These are phyloP conservation scores for Malus sieversii DNA, from an alignment of 306 rosid genomes.

Conservation along the genomic window DNA sequence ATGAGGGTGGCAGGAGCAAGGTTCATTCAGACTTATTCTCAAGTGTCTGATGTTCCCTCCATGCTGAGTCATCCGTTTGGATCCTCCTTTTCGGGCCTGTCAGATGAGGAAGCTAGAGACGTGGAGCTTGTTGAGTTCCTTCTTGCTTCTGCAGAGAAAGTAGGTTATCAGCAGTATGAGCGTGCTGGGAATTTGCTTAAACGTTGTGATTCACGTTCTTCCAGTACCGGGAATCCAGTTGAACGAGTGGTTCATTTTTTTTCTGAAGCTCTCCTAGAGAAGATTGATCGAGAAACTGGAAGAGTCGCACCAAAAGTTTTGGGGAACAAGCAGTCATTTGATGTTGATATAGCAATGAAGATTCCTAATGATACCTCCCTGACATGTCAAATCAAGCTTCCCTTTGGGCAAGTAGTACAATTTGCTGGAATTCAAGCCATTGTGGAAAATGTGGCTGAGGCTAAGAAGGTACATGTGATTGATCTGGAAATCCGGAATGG, in stretches of 20 bases:
- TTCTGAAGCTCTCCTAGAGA: constrained; percentile 46
- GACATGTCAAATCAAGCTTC: constrained; percentile 22
- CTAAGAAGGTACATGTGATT: constrained; percentile 33
- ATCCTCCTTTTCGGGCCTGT: constrained; percentile 31
- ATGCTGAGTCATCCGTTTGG: constrained; percentile 39
- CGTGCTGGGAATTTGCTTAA: constrained; percentile 35
- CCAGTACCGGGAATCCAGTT: constrained; percentile 38
- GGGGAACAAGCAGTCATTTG: constrained; percentile 6
- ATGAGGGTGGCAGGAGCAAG: constrained; percentile 56
- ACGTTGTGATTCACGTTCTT: constrained; percentile 26
- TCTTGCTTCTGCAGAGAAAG: constrained; percentile 59
- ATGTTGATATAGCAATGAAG: constrained; percentile 27
- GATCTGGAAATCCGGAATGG: constrained; percentile 27
- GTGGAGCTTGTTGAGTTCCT: constrained; percentile 52
- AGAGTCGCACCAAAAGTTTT: constrained; percentile 14
- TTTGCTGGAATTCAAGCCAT: constrained; percentile 36
- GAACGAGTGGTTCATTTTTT: constrained; percentile 45
- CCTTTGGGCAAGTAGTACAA: constrained; percentile 17
- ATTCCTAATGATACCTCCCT: constrained; percentile 3
- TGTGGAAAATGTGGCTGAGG: constrained; percentile 18
- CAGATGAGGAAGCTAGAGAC: constrained; percentile 40
- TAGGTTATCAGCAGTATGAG: constrained; percentile 41
- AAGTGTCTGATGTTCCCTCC: constrained; percentile 7
- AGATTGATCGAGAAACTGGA: constrained; percentile 49
- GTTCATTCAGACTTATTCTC: constrained; percentile 43